Conservation (phyloP, 192 early-diverging fungal species). For the Mortierella hygrophila region DNA sequence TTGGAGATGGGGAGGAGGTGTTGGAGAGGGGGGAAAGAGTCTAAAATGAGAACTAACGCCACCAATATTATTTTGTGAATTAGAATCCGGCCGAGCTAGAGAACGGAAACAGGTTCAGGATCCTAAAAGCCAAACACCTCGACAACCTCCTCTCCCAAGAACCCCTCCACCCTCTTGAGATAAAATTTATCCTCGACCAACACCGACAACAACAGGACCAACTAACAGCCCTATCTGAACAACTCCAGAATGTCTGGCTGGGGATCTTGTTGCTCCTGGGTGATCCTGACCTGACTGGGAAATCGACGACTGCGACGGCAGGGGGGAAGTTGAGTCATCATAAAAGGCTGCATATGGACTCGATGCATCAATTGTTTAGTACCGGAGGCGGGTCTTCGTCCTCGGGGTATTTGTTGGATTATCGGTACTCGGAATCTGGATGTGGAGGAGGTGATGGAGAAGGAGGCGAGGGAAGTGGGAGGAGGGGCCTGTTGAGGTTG, state of each 20-base stretch:
- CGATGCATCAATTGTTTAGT: conserved; percentile 4
- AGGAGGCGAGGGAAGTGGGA: background rate
- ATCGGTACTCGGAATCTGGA: background rate
- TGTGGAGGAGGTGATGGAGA: background rate
- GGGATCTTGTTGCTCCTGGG: conserved; percentile 23
- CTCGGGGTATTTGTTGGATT: conserved; percentile 18
- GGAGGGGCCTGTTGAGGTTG: background rate
- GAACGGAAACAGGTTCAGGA: conserved; percentile 12
- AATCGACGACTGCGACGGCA: background rate
- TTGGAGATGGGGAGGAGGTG: background rate
- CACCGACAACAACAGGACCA: conserved; percentile 18
- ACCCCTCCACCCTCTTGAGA: background rate
- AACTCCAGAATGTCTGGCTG: conserved; percentile 31
- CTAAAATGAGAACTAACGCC: background rate
- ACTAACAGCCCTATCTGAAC: conserved; percentile 5
- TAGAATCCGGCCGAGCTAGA: conserved; percentile 33
- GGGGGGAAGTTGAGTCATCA: background rate
- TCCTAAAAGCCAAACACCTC: conserved; percentile 32
- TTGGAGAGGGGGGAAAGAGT: background rate
- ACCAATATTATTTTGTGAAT: background rate
- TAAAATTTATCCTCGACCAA: background rate
- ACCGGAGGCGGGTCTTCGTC: conserved; percentile 16
- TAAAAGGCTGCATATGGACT: conserved; percentile 9
- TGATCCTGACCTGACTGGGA: background rate
- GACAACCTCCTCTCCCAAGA: conserved; percentile 31